A percentile compares a stretch with the other conserved stretches of the same genome.
phyloP scores from a whole-genome alignment of 208 protist species.

The Trypanosoma cruzi region DNA sequence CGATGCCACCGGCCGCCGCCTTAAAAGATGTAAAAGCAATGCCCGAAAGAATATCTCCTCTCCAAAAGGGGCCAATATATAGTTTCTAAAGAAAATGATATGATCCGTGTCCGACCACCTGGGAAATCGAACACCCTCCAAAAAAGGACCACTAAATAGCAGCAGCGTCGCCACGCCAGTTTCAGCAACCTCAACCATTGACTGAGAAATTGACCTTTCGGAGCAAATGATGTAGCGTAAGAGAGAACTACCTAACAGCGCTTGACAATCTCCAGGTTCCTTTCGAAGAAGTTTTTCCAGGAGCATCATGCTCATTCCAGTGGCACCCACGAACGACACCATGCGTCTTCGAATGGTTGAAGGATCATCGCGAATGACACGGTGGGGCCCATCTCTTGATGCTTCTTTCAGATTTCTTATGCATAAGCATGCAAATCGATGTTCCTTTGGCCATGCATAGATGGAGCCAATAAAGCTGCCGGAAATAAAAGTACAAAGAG shows the following conservation, averaged over 20 bases:
- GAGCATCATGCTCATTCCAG: slow-evolving; percentile 15
- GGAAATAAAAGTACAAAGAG: slow-evolving; percentile 29
- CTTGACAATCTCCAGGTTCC: background rate
- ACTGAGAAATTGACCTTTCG: background rate
- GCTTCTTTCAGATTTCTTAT: slow-evolving; percentile 40
- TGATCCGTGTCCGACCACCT: slow-evolving; percentile 4
- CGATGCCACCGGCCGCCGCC: slow-evolving; percentile 13
- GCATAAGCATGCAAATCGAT: slow-evolving; percentile 30
- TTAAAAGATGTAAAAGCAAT: slow-evolving; percentile 54
- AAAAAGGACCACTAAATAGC: slow-evolving; percentile 49
- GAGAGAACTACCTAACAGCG: slow-evolving; percentile 13
- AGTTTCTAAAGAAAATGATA: slow-evolving; percentile 36
- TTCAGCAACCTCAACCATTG: slow-evolving; percentile 5
- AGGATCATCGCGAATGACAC: slow-evolving; percentile 46
- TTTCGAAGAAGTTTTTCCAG: slow-evolving; percentile 21
- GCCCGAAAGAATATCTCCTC: slow-evolving; percentile 83
- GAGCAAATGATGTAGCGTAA: background rate
- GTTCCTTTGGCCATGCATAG: slow-evolving; percentile 60
- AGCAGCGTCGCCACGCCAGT: slow-evolving; percentile 33
- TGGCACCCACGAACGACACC: slow-evolving; percentile 30
- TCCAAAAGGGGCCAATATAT: slow-evolving; percentile 62
- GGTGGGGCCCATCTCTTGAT: slow-evolving; percentile 26
- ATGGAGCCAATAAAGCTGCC: slow-evolving; percentile 58
- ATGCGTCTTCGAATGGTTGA: slow-evolving; percentile 41
- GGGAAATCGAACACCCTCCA: slow-evolving; percentile 16